Conservation (phyloP, 441 rosid species). For the Melastoma candidum region DNA sequence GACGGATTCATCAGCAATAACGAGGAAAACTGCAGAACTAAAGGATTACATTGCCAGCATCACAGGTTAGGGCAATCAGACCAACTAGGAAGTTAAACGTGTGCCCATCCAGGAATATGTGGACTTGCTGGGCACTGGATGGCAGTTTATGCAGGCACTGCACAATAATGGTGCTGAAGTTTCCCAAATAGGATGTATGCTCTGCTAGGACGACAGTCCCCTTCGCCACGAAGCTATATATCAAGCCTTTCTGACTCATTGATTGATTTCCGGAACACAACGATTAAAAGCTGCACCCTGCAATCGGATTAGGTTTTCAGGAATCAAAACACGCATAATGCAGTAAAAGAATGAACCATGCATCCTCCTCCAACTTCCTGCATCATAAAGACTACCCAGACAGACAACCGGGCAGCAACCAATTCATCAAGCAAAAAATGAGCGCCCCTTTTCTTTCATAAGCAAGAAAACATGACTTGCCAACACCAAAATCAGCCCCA, state of each 20-base stretch:
- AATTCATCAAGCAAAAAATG: too few relatives aligned
- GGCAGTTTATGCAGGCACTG: constrained; percentile 96
- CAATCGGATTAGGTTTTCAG: too few relatives aligned
- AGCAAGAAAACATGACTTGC: too few relatives aligned
- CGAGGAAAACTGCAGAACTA: constrained; percentile 66
- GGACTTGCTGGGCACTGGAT: constrained; percentile 76
- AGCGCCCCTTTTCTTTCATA: too few relatives aligned
- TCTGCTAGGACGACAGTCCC: constrained; percentile 91
- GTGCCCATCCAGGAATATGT: constrained; percentile 39
- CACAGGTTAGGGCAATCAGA: neutral
- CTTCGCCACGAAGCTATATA: constrained; percentile 90
- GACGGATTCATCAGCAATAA: constrained; percentile 81
- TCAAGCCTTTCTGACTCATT: constrained; percentile 87
- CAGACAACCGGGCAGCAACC: too few relatives aligned
- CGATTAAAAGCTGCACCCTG: too few relatives aligned
- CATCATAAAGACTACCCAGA: too few relatives aligned
- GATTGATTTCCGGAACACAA: constrained; percentile 1
- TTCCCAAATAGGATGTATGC: constrained; percentile 86
- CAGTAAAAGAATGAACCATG: too few relatives aligned
- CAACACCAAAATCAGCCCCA: too few relatives aligned
- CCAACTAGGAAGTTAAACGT: constrained; percentile 82
- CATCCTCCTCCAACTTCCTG: too few relatives aligned
- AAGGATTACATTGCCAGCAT: neutral
- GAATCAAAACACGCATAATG: too few relatives aligned
- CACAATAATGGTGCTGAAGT: constrained; percentile 94